These are phyloP conservation scores for Albophoma yamanashiensis DNA, from an alignment of 2,329 filamentous ascomycete genomes.

Conservation along the genomic window DNA sequence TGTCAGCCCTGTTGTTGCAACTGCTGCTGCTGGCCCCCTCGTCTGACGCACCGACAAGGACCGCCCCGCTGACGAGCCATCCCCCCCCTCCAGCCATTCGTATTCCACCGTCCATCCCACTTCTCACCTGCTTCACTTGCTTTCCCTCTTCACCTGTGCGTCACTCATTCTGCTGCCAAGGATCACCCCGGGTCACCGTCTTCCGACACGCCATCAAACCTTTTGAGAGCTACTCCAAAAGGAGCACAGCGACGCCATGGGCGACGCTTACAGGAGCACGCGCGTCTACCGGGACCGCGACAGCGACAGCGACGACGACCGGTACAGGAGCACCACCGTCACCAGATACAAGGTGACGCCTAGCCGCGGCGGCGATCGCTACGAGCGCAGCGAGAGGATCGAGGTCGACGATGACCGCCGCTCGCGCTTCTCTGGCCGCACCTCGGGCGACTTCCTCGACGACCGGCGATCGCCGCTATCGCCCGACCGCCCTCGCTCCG, in stretches of 20 bases:
- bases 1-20: not conserved
- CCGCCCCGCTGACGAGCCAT: not conserved
- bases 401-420: conserved; percentile 36
- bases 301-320: conserved; percentile 31
- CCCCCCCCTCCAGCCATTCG: not conserved
- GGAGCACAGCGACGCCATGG: conserved; percentile 2
- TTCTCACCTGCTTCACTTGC: not conserved
- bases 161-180: not conserved
- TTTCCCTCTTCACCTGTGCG: not conserved
- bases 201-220: not conserved
- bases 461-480: conserved; percentile 29
- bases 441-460: conserved; percentile 29
- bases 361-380: conserved; percentile 25
- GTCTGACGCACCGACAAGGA: not conserved
- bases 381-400: conserved; percentile 26
- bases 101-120: not conserved
- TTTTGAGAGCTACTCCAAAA: not conserved
- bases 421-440: conserved; percentile 31
- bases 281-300: conserved; percentile 23
- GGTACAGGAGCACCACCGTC: conserved; percentile 35
- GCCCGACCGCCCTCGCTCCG: conserved; percentile 40
- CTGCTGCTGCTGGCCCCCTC: not conserved
- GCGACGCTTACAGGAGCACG: conserved; percentile 8
- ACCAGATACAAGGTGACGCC: conserved; percentile 41
- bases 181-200: not conserved